A percentile compares a stretch with the other conserved stretches of the same genome.
phyloP scores from a whole-genome alignment of 2,329 filamentous ascomycete species.

The Plectosphaerella plurivora region DNA sequence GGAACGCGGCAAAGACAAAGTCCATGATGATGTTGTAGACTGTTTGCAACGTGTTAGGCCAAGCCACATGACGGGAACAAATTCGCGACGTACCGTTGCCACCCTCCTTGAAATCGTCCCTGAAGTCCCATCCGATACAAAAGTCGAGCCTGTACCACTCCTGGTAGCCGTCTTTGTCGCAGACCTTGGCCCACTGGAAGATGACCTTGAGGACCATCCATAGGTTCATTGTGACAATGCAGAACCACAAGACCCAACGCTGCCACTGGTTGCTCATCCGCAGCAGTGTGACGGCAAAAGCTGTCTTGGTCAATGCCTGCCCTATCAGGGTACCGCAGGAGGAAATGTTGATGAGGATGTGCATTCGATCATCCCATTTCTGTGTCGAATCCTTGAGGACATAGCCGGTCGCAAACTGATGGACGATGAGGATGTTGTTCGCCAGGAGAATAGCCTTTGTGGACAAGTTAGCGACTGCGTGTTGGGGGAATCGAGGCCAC shows the following conservation, averaged over 20 bases:
- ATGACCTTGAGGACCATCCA: constrained; percentile 42
- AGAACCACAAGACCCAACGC: constrained; percentile 40
- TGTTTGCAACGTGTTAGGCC: constrained; percentile 13
- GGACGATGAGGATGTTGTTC: constrained; percentile 39
- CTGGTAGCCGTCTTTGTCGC: constrained; percentile 34
- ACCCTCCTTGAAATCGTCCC: constrained; percentile 41
- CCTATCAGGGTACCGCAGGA: constrained; percentile 30
- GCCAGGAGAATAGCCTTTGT: constrained; percentile 31
- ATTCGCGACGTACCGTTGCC: constrained; percentile 37
- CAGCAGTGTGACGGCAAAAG: constrained; percentile 29
- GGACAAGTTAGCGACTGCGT: background rate
- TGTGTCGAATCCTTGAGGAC: constrained; percentile 28
- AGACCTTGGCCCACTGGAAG: constrained; percentile 45
- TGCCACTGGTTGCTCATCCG: constrained; percentile 40
- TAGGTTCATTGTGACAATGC: constrained; percentile 42
- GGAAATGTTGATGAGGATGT: constrained; percentile 43
- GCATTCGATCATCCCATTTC: constrained; percentile 47
- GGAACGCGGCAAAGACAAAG: constrained; percentile 43
- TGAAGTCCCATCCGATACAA: constrained; percentile 32
- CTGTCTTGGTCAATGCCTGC: constrained; percentile 30
- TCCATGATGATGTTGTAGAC: constrained; percentile 52
- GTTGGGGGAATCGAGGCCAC: constrained; percentile 15
- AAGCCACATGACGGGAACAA: background rate
- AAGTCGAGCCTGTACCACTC: constrained; percentile 43
- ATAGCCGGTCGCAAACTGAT: constrained; percentile 44